Percentiles rank a stretch among this genome's conserved stretches.
phyloP scores from a whole-genome alignment of 495 filamentous ascomycete species.

The Penicillium odoratum region DNA sequence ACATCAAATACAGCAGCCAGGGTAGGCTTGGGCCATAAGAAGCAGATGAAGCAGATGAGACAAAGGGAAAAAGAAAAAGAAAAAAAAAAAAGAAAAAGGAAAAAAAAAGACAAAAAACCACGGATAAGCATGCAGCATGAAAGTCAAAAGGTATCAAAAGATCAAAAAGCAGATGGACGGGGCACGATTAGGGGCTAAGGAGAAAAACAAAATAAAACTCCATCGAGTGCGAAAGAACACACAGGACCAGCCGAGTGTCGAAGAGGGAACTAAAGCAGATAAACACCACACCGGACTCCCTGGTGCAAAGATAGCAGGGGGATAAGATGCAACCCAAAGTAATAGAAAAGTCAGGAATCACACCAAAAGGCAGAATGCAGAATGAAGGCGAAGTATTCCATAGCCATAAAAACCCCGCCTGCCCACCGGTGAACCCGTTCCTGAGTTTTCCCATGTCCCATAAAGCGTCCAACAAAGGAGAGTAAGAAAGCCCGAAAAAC shows the following conservation, averaged over 20 bases:
- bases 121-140: neutral
- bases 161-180: constrained; percentile 28
- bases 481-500: constrained; percentile 31
- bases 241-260: constrained; percentile 55
- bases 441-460: constrained; percentile 38
- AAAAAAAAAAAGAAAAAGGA: constrained; percentile 18
- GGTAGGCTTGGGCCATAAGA: constrained; percentile 27
- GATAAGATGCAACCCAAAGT: constrained; percentile 31
- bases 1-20: constrained; percentile 31
- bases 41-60: constrained; percentile 13
- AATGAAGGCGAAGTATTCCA: constrained; percentile 36
- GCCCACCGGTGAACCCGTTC: constrained; percentile 39
- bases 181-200: constrained; percentile 36
- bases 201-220: constrained; percentile 34
- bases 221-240: constrained; percentile 51
- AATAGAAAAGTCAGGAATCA: constrained; percentile 35
- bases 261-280: constrained; percentile 35
- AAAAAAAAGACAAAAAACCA: neutral
- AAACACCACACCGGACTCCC: constrained; percentile 53
- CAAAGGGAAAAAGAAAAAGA: constrained; percentile 8
- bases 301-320: constrained; percentile 37
- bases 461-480: constrained; percentile 34
- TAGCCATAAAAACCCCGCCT: constrained; percentile 36
- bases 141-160: constrained; percentile 35
- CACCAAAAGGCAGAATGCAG: constrained; percentile 35